These are phyloP conservation scores for Salvia miltiorrhiza DNA, from an alignment of 257 asterid genomes.

Conservation along the genomic window DNA sequence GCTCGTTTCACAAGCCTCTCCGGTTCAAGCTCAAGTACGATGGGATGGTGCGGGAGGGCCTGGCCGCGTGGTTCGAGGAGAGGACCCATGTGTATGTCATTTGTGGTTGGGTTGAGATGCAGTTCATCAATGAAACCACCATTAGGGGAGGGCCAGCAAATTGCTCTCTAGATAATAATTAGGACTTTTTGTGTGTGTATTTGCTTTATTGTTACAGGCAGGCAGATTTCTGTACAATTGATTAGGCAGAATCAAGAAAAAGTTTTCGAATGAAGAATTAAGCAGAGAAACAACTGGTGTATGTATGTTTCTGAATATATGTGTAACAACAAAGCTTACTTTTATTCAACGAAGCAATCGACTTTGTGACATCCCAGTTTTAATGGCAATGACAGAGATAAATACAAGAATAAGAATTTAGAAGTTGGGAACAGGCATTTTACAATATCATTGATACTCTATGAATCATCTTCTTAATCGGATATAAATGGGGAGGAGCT, in stretches of 20 bases:
- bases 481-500: constrained; percentile 10
- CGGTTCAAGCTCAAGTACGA: constrained; percentile 46
- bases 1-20: constrained; percentile 33
- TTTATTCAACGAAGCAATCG: constrained; percentile 26
- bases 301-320: neutral
- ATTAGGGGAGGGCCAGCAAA: constrained; percentile 47
- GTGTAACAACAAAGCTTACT: constrained; percentile 16
- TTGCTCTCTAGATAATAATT: constrained; percentile 34
- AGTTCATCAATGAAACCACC: constrained; percentile 31
- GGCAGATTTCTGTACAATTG: no score
- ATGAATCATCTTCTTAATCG: constrained; percentile 21
- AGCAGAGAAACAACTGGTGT: neutral
- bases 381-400: constrained; percentile 24
- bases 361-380: constrained; percentile 26
- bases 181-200: neutral
- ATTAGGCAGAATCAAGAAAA: neutral
- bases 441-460: constrained; percentile 28
- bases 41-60: constrained; percentile 47
- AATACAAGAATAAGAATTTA: constrained; percentile 16
- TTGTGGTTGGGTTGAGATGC: constrained; percentile 52
- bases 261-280: neutral
- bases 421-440: constrained; percentile 19
- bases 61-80: constrained; percentile 47
- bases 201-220: neutral
- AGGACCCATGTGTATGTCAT: constrained; percentile 35